Base-by-base conservation (phyloP, 805 yeast species). In the Wickerhamiella qilinensis region DNA sequence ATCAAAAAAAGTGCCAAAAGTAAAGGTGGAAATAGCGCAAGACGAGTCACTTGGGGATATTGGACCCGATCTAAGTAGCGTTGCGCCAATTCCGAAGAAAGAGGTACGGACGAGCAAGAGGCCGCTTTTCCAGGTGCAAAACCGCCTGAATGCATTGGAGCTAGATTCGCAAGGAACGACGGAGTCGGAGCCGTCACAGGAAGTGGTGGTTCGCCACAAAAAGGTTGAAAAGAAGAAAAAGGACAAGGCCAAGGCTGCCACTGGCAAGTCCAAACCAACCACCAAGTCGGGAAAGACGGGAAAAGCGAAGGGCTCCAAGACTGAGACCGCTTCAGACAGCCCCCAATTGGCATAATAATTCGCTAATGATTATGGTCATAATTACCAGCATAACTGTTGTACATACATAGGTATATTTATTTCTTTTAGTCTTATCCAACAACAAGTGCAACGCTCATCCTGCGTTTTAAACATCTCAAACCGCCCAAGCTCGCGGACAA, bases 131-230 rank as follows among this genome's bases (percentile, higher is more conserved):
- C 44, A 43, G 12, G 36, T 47, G 1, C 47, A 48, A 16, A 54
- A 46, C 39, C 43, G 51, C 28, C 48, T 49, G 5, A 37, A 43
- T 6, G 43, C 45, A 12, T 39, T 43, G 6, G 43, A 43, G 22
- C 41, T 48, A 22, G 41, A 42, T 4, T 51, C 46, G 17, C 31
- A 29, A 18, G 45, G 37, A 16, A 27, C 35, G 21, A 17, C 38
- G 22, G 37, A 22, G 16, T 16, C 42, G 17, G 29, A 35, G 15
- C 41, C 38, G 1, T 46, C 39, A 19, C 43, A 44, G 8, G 58
- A 46, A 14, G 57, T 56, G 11, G 40, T 41, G 20, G 58, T 52
- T 20, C 47, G 48, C 31, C 56, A 52, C 37, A 56, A 57, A 43
- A 50, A 54, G 44, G 45, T 43, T 18, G 44, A 50, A 36, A 47